Percentiles rank a stretch among this genome's conserved stretches.
phyloP scores from a whole-genome alignment of 768 basidiomycete species.

The Coprinopsis marcescibilis region DNA sequence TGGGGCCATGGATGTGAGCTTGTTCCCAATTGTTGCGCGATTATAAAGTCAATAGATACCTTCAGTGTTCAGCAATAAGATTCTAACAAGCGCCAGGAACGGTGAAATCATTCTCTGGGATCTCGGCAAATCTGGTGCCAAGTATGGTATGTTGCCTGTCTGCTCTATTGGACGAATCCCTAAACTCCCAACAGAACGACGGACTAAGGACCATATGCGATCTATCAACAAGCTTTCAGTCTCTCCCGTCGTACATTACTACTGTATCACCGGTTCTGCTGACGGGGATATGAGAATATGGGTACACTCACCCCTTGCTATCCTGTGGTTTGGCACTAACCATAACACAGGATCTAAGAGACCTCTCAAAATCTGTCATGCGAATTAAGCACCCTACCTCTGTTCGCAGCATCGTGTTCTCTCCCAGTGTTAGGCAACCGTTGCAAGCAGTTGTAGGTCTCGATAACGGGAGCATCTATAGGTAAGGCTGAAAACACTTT shows the following conservation, averaged over 20 bases:
- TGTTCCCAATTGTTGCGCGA: not conserved
- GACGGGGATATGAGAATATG: constrained; percentile 69
- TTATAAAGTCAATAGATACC: constrained; percentile 10
- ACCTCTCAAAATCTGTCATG: constrained; percentile 62
- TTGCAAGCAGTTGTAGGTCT: constrained; percentile 64
- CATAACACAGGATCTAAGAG: constrained; percentile 58
- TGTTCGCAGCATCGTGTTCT: constrained; percentile 66
- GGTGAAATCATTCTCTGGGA: constrained; percentile 86
- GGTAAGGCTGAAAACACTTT: constrained; percentile 27
- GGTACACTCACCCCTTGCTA: constrained; percentile 37
- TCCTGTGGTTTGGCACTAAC: not conserved
- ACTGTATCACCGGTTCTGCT: constrained; percentile 72
- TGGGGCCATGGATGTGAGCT: constrained; percentile 67
- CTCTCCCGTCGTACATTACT: constrained; percentile 58
- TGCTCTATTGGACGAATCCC: not conserved
- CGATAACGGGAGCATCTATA: constrained; percentile 65
- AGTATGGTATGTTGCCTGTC: constrained; percentile 50
- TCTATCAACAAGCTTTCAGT: constrained; percentile 66
- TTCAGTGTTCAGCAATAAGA: constrained; percentile 68
- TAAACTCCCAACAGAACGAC: constrained; percentile 40
- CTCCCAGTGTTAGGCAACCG: constrained; percentile 58
- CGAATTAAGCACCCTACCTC: constrained; percentile 65
- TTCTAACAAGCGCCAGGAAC: constrained; percentile 74
- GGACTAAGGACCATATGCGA: constrained; percentile 61
- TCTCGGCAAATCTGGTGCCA: constrained; percentile 60